These are phyloP conservation scores for Ophiostoma perfectum DNA, from an alignment of 2,329 filamentous ascomycete species.

Conservation along the genomic window DNA sequence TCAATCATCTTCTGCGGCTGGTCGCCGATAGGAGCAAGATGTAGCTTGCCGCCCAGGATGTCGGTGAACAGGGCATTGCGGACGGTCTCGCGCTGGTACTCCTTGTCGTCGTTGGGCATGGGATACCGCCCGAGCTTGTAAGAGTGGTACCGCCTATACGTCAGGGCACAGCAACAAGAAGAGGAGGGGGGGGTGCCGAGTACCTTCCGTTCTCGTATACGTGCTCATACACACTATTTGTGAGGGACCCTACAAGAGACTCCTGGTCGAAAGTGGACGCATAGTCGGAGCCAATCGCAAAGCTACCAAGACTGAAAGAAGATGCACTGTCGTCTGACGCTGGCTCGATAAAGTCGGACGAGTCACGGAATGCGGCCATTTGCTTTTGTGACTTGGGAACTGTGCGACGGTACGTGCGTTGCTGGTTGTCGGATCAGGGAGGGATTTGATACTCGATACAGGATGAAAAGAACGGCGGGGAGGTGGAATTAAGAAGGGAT, in stretches of 20 bases:
- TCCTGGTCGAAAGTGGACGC: constrained; percentile 33
- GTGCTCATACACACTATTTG: constrained; percentile 37
- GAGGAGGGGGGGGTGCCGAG: neutral
- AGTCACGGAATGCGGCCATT: neutral
- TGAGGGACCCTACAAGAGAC: constrained; percentile 37
- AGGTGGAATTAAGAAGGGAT: neutral
- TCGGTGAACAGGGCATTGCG: constrained; percentile 50
- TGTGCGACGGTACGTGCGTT: neutral
- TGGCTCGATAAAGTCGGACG: neutral
- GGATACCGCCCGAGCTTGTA: constrained; percentile 30
- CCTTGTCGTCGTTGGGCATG: constrained; percentile 39
- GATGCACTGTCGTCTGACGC: neutral
- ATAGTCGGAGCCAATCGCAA: constrained; percentile 38
- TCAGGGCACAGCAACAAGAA: neutral
- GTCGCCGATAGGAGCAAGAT: constrained; percentile 41
- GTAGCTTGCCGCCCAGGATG: constrained; percentile 44
- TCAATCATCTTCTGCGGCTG: constrained; percentile 28
- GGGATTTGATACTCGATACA: neutral
- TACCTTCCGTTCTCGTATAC: constrained; percentile 36
- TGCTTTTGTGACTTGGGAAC: neutral
- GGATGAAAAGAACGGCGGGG: neutral
- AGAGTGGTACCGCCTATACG: constrained; percentile 30
- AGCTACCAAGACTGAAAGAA: constrained; percentile 22
- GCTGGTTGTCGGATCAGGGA: too few species aligned
- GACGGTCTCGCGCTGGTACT: constrained; percentile 43